Conservation (phyloP, 108 stramenopile species). For the Cylindrotheca fusiformis region DNA sequence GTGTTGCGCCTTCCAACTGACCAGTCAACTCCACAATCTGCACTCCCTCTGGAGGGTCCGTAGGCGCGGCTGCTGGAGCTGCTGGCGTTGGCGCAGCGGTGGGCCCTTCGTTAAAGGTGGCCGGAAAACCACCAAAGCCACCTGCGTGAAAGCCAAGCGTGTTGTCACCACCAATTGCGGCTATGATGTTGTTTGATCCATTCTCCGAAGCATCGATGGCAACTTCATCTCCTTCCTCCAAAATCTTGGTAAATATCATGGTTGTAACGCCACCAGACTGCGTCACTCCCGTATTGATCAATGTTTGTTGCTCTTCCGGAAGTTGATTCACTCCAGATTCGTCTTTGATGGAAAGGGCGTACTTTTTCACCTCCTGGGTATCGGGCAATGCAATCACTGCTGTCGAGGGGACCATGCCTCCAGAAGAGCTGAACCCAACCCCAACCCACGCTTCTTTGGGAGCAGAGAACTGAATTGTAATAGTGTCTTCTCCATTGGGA, state of each 20-base stretch:
- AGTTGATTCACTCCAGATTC: conserved; percentile 22
- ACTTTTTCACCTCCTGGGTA: conserved; percentile 36
- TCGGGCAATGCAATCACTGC: conserved; percentile 55
- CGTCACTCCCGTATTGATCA: conserved; percentile 31
- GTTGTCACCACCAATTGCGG: conserved; percentile 35
- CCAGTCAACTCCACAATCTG: conserved; percentile 7
- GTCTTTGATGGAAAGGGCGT: conserved; percentile 26
- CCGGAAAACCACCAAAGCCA: background rate
- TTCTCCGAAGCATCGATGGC: conserved; percentile 28
- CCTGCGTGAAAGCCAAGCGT: conserved; percentile 34
- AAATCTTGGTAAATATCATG: conserved; percentile 54
- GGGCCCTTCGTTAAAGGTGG: background rate
- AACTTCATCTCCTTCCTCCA: conserved; percentile 41
- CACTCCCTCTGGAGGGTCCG: background rate
- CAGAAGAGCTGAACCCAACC: conserved; percentile 23
- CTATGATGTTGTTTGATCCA: conserved; percentile 38
- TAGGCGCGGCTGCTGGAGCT: conserved; percentile 2
- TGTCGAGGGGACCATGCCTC: conserved; percentile 40
- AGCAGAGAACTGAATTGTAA: conserved; percentile 12
- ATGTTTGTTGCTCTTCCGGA: conserved; percentile 37
- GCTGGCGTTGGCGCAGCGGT: conserved; percentile 1
- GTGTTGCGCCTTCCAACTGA: conserved; percentile 5
- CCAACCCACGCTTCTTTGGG: conserved; percentile 32
- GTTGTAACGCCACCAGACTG: conserved; percentile 35
- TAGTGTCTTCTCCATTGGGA: conserved; percentile 9